Percentiles rank a stretch among this genome's conserved stretches.
phyloP scores from a whole-genome alignment of 495 filamentous ascomycete species.

The Podospora fimiseda region DNA sequence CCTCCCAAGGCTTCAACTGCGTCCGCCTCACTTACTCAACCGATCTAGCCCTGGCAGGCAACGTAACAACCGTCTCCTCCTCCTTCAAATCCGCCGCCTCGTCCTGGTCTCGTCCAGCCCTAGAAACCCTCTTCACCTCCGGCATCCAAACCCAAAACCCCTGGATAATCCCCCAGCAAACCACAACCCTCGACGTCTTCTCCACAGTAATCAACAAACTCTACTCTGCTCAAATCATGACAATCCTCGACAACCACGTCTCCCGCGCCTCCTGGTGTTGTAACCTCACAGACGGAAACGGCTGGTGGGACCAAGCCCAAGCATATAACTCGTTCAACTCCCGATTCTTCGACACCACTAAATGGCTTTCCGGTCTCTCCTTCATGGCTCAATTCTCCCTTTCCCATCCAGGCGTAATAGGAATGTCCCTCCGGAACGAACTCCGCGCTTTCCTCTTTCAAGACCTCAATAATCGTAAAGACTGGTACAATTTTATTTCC shows the following conservation, averaged over 20 bases:
- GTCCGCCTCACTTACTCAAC: constrained; percentile 48
- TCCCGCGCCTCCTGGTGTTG: constrained; percentile 47
- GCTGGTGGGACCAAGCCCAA: constrained; percentile 44
- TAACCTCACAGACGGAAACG: constrained; percentile 44
- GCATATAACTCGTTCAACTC: constrained; percentile 39
- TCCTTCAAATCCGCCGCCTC: constrained; percentile 38
- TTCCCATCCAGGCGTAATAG: constrained; percentile 37
- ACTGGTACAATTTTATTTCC: constrained; percentile 43
- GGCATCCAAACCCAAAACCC: constrained; percentile 36
- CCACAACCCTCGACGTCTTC: constrained; percentile 35
- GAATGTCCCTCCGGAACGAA: constrained; percentile 45
- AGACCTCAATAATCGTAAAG: constrained; percentile 29
- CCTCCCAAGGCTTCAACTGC: constrained; percentile 44
- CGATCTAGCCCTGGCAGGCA: constrained; percentile 42
- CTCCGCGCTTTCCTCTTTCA: constrained; percentile 40
- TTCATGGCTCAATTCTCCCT: constrained; percentile 36
- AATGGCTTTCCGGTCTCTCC: constrained; percentile 38
- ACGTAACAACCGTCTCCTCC: constrained; percentile 27
- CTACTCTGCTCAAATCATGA: constrained; percentile 34
- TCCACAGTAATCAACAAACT: constrained; percentile 36
- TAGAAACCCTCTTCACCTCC: constrained; percentile 30
- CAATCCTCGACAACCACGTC: constrained; percentile 48
- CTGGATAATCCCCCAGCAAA: constrained; percentile 25
- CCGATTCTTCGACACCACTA: constrained; percentile 39
- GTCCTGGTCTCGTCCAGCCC: constrained; percentile 22